These are phyloP conservation scores for Rosellinia necatrix DNA, from an alignment of 2,329 filamentous ascomycete species.

Conservation along the genomic window DNA sequence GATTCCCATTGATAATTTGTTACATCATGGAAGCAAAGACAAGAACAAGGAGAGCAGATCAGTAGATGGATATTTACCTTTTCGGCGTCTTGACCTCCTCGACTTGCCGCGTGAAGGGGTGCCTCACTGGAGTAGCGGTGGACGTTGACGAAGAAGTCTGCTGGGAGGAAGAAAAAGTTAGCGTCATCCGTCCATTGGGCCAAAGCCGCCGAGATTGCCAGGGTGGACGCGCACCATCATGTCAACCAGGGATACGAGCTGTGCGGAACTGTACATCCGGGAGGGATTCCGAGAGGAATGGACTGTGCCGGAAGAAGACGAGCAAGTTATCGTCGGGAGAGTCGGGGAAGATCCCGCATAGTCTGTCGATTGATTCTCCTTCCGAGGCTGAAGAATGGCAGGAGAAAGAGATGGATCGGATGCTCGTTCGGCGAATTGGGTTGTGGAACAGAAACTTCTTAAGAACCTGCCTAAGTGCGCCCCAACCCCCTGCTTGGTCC, in stretches of 20 bases:
- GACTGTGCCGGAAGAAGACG: neutral
- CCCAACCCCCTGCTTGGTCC: no score
- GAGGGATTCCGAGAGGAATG: neutral
- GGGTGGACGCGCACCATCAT: constrained; percentile 28
- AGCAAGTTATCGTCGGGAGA: neutral
- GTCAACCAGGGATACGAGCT: constrained; percentile 14
- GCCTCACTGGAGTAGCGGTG: constrained; percentile 70
- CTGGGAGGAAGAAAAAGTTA: constrained; percentile 12
- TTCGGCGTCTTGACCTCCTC: constrained; percentile 87
- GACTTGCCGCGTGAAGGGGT: constrained; percentile 79
- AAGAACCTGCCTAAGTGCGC: neutral
- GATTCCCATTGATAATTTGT: constrained; percentile 98
- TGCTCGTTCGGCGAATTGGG: constrained; percentile 14
- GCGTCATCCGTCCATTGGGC: no score
- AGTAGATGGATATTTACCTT: constrained; percentile 66
- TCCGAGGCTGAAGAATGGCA: constrained; percentile 17
- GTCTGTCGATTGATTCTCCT: constrained; percentile 5
- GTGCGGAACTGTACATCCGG: constrained; percentile 11
- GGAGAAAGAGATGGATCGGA: constrained; percentile 14
- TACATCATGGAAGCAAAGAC: constrained; percentile 46
- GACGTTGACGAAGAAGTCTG: constrained; percentile 77
- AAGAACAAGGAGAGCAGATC: constrained; percentile 19
- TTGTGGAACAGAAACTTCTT: constrained; percentile 28
- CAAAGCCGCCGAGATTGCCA: neutral
- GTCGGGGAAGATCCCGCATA: constrained; percentile 10